Evolutionary conservation across 495 filamentous ascomycete genomes (phyloP), one percentile per base, ranked within the genome.

Genomic region (Annulohypoxylon maeteangense): DNA sequence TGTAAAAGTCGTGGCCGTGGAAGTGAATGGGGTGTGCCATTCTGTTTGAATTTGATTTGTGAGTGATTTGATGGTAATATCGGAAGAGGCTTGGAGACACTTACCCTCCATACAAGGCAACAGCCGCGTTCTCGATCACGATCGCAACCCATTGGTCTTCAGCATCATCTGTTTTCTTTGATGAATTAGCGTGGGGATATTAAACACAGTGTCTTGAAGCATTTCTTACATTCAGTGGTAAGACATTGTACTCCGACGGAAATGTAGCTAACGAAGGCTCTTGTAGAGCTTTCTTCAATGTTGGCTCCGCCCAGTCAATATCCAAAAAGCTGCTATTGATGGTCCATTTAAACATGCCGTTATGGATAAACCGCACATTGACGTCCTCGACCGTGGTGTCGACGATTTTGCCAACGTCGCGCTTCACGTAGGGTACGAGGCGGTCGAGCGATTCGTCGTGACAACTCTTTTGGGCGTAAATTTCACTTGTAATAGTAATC

Each of bases 1-100:
- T 56, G 10, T 36, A 22, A 11, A 56, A 56, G 18, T 56, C 53
- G 11, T 56, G 53, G 18, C 53, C 53, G 31, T 56, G 53, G 31
- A 56, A 38, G 25, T 56, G 53, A 3, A 56, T 53, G n/a, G 48
- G 48, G 27, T 53, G 48, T 18, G 25, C 25, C 25, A 53, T 53
- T 53, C 48, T 53, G 27, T 32, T 25, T 12, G 27, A 27, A 12
- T n/a, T n/a, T n/a, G 14, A 16, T 4, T 16, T 53, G 25, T 53
- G 8, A 53, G 48, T 53, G 11, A 18, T 18, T 5, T 14, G 47
- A 20, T 23, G 7, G 11, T 4, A 47, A 20, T 47, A 20, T 20
- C 1, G 10, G 22, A 23, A 47, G 14, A 51, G 6, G n/a, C n/a
- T 25, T 1, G 11, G 5, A 11, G 10, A 10, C 16, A 31, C 48